These are phyloP conservation scores for Colletotrichum gloeosporioides DNA, from an alignment of 2,329 filamentous ascomycete species.

Conservation along the genomic window DNA sequence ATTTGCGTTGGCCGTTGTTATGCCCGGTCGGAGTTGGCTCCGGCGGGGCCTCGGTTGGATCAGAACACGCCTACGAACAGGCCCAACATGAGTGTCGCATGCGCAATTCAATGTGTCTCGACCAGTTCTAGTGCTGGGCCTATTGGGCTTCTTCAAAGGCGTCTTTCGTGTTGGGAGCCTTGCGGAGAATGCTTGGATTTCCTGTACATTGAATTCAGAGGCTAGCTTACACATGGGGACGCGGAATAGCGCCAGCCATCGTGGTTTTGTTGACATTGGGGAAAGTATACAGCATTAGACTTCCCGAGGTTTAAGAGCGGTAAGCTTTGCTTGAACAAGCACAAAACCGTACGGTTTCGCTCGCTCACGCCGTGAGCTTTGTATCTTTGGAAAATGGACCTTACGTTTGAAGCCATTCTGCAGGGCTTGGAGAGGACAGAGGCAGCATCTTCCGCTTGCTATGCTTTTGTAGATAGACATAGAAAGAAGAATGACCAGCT, in stretches of 20 bases:
- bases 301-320: not conserved
- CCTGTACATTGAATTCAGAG: too few species aligned
- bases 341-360: too few species aligned
- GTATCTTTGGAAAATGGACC: not conserved
- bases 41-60: not conserved
- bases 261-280: accelerated
- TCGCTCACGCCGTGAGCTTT: too few species aligned
- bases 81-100: not conserved
- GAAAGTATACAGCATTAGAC: not conserved
- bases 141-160: too few species aligned
- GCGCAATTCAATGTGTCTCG: not conserved
- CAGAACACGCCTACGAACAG: not conserved
- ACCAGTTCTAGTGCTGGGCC: not conserved
- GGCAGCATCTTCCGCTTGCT: too few species aligned
- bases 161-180: not conserved
- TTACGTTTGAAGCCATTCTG: too few species aligned
- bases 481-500: too few species aligned
- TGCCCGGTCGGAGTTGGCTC: not conserved
- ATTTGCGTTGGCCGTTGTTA: accelerated
- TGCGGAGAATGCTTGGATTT: too few species aligned
- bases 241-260: not conserved
- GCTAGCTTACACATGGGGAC: too few species aligned
- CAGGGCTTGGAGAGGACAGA: too few species aligned
- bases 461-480: too few species aligned
- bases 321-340: too few species aligned